phyloP scores from a whole-genome alignment of 2,329 filamentous ascomycete species.

The Penicillium sp. region DNA sequence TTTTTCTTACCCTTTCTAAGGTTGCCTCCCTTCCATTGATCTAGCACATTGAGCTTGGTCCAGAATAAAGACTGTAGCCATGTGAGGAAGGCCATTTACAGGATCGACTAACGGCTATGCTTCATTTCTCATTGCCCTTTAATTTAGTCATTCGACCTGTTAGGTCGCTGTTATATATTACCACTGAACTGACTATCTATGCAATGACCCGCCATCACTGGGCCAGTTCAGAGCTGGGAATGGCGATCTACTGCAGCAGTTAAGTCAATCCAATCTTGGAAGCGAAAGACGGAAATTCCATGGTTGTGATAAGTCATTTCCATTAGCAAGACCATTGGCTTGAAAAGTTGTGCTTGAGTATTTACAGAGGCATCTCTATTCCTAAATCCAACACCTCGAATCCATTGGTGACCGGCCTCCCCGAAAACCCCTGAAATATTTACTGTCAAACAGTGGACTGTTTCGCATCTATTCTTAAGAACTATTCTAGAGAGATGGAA shows the following conservation, averaged over 20 bases:
- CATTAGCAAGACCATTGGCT: not conserved
- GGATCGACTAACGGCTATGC: too few relatives aligned
- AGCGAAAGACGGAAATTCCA: not conserved
- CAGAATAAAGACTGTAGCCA: too few relatives aligned
- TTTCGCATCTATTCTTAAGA: not conserved
- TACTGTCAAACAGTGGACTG: not conserved
- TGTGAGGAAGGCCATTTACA: too few relatives aligned
- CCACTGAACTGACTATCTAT: too few relatives aligned
- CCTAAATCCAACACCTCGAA: not conserved
- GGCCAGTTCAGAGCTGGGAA: not conserved
- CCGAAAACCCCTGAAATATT: not conserved
- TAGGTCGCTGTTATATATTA: too few relatives aligned
- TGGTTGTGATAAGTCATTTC: too few relatives aligned
- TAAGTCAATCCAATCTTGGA: not conserved
- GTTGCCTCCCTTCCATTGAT: not conserved
- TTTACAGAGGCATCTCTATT: too few relatives aligned
- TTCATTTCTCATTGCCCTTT: too few relatives aligned
- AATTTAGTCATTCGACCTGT: not conserved
- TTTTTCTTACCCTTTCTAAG: not conserved
- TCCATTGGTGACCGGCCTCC: not conserved
- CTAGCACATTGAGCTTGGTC: too few relatives aligned
- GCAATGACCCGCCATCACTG: too few relatives aligned
- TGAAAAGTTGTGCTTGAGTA: not conserved
- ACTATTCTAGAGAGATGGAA: not conserved
- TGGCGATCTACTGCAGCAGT: too few relatives aligned